These are phyloP conservation scores for Bombardia bombarda DNA, from an alignment of 495 filamentous ascomycete genomes.

Conservation along the genomic window DNA sequence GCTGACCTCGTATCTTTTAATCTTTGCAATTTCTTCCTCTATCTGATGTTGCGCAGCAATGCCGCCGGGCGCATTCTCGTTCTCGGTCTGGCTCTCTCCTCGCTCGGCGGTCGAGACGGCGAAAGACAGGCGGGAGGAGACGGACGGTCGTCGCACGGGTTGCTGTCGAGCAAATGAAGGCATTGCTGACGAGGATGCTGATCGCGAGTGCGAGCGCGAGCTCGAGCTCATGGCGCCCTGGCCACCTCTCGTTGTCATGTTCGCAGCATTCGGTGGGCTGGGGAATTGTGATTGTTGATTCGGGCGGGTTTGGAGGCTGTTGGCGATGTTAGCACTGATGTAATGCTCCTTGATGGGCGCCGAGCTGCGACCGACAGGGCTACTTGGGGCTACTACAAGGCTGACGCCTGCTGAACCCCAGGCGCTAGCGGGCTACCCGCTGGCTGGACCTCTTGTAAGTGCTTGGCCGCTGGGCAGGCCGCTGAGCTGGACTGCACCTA, in stretches of 20 bases:
- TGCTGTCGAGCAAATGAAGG: constrained; percentile 17
- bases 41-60: constrained; percentile 52
- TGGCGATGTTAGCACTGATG: too few relatives aligned
- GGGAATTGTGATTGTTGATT: too few relatives aligned
- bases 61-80: constrained; percentile 21
- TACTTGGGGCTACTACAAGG: too few relatives aligned
- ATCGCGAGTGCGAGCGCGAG: constrained; percentile 18
- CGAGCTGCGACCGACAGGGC: too few relatives aligned
- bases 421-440: too few relatives aligned
- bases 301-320: too few relatives aligned
- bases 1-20: constrained; percentile 85
- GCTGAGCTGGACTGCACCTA: too few relatives aligned
- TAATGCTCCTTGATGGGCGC: too few relatives aligned
- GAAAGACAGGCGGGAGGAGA: constrained; percentile 62
- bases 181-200: constrained; percentile 47
- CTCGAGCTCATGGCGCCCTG: constrained; percentile 26
- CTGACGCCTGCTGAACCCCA: too few relatives aligned
- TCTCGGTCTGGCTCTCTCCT: constrained; percentile 44
- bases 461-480: too few relatives aligned
- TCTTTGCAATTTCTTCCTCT: constrained; percentile 92
- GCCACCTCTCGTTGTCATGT: constrained; percentile 15
- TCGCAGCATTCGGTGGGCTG: constrained; percentile 17
- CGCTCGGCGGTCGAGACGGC: constrained; percentile 58
- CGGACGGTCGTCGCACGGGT: constrained; percentile 48
- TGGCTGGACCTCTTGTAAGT: too few relatives aligned